Evolutionary conservation across 129 eudicot genomes (phyloP).

Genomic region (Tanacetum coccineum): DNA sequence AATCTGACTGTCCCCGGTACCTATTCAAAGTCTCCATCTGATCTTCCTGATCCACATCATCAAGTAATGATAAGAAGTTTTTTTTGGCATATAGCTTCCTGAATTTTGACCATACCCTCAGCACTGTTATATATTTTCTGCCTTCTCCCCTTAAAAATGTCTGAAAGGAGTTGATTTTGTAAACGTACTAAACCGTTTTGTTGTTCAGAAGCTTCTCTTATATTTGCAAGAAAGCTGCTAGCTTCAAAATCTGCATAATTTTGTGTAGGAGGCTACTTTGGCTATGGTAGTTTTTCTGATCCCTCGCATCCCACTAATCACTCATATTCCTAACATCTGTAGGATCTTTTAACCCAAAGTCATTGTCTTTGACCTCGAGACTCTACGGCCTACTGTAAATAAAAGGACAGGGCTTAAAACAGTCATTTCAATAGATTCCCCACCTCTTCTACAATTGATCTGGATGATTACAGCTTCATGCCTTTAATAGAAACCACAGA

Average conservation of each 20-base stretch:
- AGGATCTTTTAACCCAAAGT: slow-evolving; percentile 20
- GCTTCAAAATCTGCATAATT: slow-evolving; percentile 28
- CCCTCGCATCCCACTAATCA: slow-evolving; percentile 36
- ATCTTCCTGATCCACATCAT: slow-evolving; percentile 33
- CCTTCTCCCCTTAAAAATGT: slow-evolving; percentile 24
- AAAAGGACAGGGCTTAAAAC: slow-evolving; percentile 22
- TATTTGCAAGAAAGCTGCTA: slow-evolving; percentile 33
- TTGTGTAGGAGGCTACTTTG: slow-evolving; percentile 29
- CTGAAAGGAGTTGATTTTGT: slow-evolving; percentile 32
- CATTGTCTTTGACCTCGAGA: slow-evolving; percentile 30
- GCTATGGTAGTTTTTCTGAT: slow-evolving; percentile 36
- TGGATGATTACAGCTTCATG: slow-evolving; percentile 29
- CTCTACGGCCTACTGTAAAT: slow-evolving; percentile 25
- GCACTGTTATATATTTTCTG: slow-evolving; percentile 17
- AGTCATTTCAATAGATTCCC: slow-evolving; percentile 24
- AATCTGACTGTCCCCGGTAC: slow-evolving; percentile 11
- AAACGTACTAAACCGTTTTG: slow-evolving; percentile 27
- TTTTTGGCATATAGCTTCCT: slow-evolving; percentile 21
- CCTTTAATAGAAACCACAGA: slow-evolving; percentile 9
- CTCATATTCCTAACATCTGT: slow-evolving; percentile 17
- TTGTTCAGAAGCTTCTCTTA: slow-evolving; percentile 29
- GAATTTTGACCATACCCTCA: slow-evolving; percentile 28
- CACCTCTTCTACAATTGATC: slow-evolving; percentile 21
- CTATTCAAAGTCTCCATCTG: slow-evolving; percentile 26
- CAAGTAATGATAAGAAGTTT: slow-evolving; percentile 27